Percentiles rank a stretch among this genome's conserved stretches.
These are phyloP conservation scores for Scheffersomyces ergatensis DNA, from an alignment of 805 yeast species.

Conservation along the genomic window DNA sequence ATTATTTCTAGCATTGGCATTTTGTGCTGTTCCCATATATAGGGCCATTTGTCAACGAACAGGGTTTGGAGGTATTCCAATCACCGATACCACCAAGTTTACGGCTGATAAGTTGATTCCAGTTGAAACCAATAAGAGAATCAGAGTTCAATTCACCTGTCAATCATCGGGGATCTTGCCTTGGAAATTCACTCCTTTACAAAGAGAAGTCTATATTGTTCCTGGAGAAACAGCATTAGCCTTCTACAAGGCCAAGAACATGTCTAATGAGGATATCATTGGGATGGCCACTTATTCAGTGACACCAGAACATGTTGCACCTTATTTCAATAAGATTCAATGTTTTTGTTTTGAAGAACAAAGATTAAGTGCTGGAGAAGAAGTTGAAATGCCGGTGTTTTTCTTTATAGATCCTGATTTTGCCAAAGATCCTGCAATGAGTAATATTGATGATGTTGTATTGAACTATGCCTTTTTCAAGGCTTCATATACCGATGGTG, in stretches of 20 bases:
- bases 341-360: slow-evolving; percentile 99
- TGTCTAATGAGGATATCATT: slow-evolving; percentile 81
- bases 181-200: slow-evolving; percentile 94
- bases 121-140: slow-evolving; percentile 78
- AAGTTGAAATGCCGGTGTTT: slow-evolving; percentile 98
- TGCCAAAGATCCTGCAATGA: slow-evolving; percentile 89
- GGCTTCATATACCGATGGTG: slow-evolving; percentile 45
- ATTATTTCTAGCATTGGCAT: slow-evolving; percentile 71
- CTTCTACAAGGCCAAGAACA: slow-evolving; percentile 88
- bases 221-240: slow-evolving; percentile 99
- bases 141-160: slow-evolving; percentile 83
- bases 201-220: slow-evolving; percentile 83
- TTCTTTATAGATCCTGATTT: slow-evolving; percentile 96
- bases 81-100: slow-evolving; percentile 76
- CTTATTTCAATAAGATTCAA: slow-evolving; percentile 94
- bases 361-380: slow-evolving; percentile 89
- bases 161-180: slow-evolving; percentile 89
- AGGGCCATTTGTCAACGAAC: slow-evolving; percentile 90
- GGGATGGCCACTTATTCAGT: slow-evolving; percentile 99
- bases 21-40: slow-evolving; percentile 90
- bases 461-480: slow-evolving; percentile 91
- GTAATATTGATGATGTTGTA: slow-evolving; percentile 84
- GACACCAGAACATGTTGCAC: slow-evolving; percentile 94
- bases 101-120: slow-evolving; percentile 87
- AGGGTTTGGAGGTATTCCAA: slow-evolving; percentile 95